Base-by-base conservation (phyloP, 2,329 filamentous ascomycete species). In the Fusarium tjaetaba region DNA sequence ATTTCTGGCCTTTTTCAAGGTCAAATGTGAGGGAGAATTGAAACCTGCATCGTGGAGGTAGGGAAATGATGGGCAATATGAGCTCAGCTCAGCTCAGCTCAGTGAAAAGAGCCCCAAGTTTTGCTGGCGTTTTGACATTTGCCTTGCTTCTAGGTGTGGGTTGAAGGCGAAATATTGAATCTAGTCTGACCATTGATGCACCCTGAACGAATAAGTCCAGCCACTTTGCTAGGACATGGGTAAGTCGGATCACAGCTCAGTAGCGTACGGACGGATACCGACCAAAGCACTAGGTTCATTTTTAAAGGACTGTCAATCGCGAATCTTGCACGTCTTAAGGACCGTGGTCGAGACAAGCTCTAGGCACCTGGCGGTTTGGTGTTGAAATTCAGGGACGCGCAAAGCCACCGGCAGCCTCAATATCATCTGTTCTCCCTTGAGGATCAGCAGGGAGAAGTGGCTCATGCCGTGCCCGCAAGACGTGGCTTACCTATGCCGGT, bases 401-500 rank as follows among this genome's bases (percentile, higher is more conserved):
- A 28, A 58, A 55, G 57, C 60, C 38, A 71, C 51, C 39, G 43
- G 28, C 48, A 62, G 53, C 59, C 36, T 51, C 45, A 43, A 57
- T 67, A 55, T 68, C 53, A 57, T 70, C 43, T 62, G 61, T 62
- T 74, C 68, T 62, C 65, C 64, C 58, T 52, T 32, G 55, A 52
- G 49, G 72, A 68, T 76, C 65, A 51, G 46, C 68, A 63, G 51
- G 48, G 60, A 58, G 57, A 59, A 71, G 63, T 76, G 74, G 72
- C 72, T 70, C 57, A 65, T 64, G 71, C 61, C 38, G 55, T 59
- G 55, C 62, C 66, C 58, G 46, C 42, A 46, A 68, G 74, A 69
- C 75, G 73, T 77, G 75, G 75, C 76, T 76, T 77, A n/a, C 42
- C n/a, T 48, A 41, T 61, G 65, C 46, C 28, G 56, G 72, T 55